phyloP scores from a whole-genome alignment of 1,284 basidiomycete genomes.

The Moesziomyces globuligerus region DNA sequence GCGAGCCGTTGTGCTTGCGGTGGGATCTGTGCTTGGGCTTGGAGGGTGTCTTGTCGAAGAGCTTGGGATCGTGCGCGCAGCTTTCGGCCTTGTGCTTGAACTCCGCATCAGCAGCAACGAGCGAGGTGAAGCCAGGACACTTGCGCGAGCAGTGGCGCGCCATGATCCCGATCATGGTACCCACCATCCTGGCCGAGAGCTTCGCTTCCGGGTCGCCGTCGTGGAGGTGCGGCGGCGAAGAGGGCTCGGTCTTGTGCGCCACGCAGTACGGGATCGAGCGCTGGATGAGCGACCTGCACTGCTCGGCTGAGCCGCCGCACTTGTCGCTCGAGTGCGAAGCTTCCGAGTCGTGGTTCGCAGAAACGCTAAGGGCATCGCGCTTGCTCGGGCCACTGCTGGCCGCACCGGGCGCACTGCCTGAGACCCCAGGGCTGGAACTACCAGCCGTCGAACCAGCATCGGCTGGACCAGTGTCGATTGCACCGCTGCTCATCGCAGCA shows the following conservation, averaged over 20 bases:
- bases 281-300: conserved; percentile 7
- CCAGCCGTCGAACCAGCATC: not conserved
- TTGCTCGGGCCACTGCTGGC: not conserved
- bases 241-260: not conserved
- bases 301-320: conserved; percentile 2
- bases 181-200: not conserved
- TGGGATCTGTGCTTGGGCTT: not conserved
- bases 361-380: not conserved
- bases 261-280: conserved; percentile 5
- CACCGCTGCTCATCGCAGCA: too few species aligned
- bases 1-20: too few species aligned
- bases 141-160: conserved; percentile 15
- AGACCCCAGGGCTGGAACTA: not conserved
- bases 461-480: not conserved
- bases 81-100: conserved; percentile 5
- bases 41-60: conserved; percentile 8
- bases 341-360: not conserved
- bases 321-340: not conserved
- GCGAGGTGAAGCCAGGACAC: conserved; percentile 5
- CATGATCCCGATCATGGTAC: conserved; percentile 3
- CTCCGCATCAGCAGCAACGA: not conserved
- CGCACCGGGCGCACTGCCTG: too few species aligned
- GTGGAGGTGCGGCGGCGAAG: not conserved
- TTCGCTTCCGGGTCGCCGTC: not conserved
- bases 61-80: conserved; percentile 2